Base-by-base conservation (phyloP, 1,139 yeast genomes). In the Saccharomycopsis crataegensis region DNA sequence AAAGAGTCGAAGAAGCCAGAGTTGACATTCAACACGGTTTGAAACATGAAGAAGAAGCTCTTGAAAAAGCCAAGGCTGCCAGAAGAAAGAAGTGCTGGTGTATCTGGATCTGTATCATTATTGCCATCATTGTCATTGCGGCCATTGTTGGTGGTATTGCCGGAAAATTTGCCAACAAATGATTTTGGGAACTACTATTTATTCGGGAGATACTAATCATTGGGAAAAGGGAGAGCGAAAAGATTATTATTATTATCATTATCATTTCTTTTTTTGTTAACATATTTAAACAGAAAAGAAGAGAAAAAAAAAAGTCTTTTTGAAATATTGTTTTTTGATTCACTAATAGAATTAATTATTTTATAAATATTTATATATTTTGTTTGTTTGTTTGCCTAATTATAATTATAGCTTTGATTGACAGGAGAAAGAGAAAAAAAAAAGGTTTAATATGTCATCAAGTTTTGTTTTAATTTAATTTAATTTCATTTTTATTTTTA, bases 21-120 rank as follows among this genome's bases (percentile, higher is more conserved):
- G 83, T 80, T 58, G 96, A 93, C 68, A 82, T 93, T 62, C 96
- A 91, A 72, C 83, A 84, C 67, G 99, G 98, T 69, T 89, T 90
- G 46, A 96, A 95, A 16, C 96, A 94, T 70, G 90, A 96, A 54
- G 81, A 86, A 66, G 84, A 86, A 70, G 99, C 99, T 14, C 91
- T 89, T 57, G 80, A 78, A 62, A 80, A 83, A 67, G 99, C 99
- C 52, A 83, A 83, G 69, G 85, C 87, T 64, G 95, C 96, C 52
- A 83, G 99, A 76, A 88, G 76, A 70, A 90, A 90, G 86, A 90
- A 82, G 77, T 79, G 89, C 75, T 87, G 94, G 83, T 87, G 96
- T 70, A 77, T 82, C 63, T 73, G 82, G 65, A 84, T 90, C 67
- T 69, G 79, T 64, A 71, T 80, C 61, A 65, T 82, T 57, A 75